phyloP scores from a whole-genome alignment of 2,329 filamentous ascomycete species.

The Aspergillus vadensis region DNA sequence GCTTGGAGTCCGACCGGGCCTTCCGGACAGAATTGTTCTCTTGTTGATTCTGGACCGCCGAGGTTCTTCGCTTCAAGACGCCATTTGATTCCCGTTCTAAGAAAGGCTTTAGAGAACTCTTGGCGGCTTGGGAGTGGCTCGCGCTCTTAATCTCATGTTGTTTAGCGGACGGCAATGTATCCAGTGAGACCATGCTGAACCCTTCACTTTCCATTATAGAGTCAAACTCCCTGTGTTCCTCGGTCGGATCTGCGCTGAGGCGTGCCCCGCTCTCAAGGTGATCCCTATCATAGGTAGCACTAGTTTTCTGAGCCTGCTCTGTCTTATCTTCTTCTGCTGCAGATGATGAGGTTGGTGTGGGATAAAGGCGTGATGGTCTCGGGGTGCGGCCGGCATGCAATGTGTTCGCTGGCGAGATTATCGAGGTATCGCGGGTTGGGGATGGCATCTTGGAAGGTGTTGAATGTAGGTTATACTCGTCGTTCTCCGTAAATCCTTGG shows the following conservation, averaged over 20 bases:
- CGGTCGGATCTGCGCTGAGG: slow-evolving; percentile 37
- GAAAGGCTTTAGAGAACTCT: slow-evolving; percentile 31
- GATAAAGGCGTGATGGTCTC: slow-evolving; percentile 38
- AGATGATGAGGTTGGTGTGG: slow-evolving; percentile 45
- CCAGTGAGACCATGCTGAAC: slow-evolving; percentile 60
- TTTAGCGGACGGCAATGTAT: slow-evolving; percentile 54
- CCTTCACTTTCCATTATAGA: slow-evolving; percentile 60
- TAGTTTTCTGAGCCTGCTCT: slow-evolving; percentile 17
- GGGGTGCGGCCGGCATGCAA: slow-evolving; percentile 38
- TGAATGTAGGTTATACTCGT: slow-evolving; percentile 32
- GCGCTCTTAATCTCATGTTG: slow-evolving; percentile 41
- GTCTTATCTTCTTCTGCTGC: slow-evolving; percentile 39
- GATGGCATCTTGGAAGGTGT: slow-evolving; percentile 41
- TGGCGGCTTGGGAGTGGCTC: slow-evolving; percentile 31
- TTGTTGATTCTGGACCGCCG: slow-evolving; percentile 18
- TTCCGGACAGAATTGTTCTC: slow-evolving; percentile 19
- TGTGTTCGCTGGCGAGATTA: slow-evolving; percentile 36
- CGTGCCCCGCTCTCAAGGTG: slow-evolving; percentile 7
- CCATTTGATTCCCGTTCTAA: slow-evolving; percentile 31
- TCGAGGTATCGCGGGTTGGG: slow-evolving; percentile 28
- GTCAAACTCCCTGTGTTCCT: slow-evolving; percentile 53
- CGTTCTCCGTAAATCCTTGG: slow-evolving; percentile 28
- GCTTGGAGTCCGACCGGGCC: slow-evolving; percentile 8
- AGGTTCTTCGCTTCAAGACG: slow-evolving; percentile 30
- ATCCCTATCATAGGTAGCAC: neutral